A percentile compares a stretch with the other conserved stretches of the same genome.
Conservation (phyloP, 495 filamentous ascomycete genomes). For the Halenospora varia region DNA sequence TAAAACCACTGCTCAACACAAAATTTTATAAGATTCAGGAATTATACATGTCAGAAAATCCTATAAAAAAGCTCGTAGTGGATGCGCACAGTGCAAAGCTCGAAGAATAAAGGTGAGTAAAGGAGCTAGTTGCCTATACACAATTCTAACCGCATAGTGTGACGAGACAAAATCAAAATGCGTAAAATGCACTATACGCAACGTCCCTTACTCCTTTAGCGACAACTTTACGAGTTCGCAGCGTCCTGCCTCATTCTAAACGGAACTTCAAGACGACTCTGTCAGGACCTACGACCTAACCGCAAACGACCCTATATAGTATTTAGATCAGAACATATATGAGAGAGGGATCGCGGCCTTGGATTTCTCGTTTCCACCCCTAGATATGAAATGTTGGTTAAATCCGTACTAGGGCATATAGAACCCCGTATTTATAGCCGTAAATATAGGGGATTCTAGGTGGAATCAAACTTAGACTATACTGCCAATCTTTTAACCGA, state of each 20-base stretch:
- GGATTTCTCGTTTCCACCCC: not conserved
- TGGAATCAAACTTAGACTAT: not conserved
- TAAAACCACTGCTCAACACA: not conserved
- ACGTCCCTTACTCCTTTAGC: not conserved
- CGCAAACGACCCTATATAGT: not conserved
- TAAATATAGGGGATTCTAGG: not conserved
- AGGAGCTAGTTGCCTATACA: not conserved
- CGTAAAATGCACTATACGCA: not conserved
- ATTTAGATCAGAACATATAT: not conserved
- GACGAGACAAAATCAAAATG: not conserved
- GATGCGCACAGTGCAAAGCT: not conserved
- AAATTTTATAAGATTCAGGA: not conserved
- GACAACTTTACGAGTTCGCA: not conserved
- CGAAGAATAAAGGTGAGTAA: not conserved
- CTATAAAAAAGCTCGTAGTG: not conserved
- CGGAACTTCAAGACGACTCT: not conserved
- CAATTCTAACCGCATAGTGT: not conserved
- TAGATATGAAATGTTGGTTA: not conserved
- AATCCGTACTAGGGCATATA: not conserved
- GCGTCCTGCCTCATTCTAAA: not conserved
- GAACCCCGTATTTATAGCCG: not conserved
- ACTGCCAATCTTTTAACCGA: not conserved
- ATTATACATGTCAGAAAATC: not conserved
- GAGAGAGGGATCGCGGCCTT: not conserved
- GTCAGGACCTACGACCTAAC: not conserved